Conservation (phyloP, 1,284 basidiomycete species). For the Meripilus lineatus region DNA sequence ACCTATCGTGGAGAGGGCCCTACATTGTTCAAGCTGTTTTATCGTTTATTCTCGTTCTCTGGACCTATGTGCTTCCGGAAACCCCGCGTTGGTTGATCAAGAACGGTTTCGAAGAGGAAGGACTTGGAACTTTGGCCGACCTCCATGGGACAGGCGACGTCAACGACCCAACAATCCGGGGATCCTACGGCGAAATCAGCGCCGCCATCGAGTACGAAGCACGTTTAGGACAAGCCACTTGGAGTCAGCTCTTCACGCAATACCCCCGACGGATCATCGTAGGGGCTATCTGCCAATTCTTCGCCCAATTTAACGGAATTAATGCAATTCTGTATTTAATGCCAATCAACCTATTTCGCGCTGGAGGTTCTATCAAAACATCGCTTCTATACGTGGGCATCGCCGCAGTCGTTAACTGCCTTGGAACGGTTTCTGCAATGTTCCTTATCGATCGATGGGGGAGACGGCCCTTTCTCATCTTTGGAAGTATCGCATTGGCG, state of each 20-base stretch:
- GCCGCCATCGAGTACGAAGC: conserved; percentile 32
- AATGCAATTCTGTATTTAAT: conserved; percentile 55
- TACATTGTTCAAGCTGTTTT: conserved; percentile 46
- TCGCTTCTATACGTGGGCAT: conserved; percentile 48
- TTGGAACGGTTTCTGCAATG: conserved; percentile 53
- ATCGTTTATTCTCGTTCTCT: conserved; percentile 37
- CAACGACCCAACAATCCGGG: conserved; percentile 31
- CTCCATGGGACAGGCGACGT: conserved; percentile 42
- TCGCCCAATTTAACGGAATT: conserved; percentile 54
- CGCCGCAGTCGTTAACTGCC: conserved; percentile 53
- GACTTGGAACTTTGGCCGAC: conserved; percentile 40
- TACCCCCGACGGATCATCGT: conserved; percentile 42
- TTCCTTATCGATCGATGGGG: conserved; percentile 53
- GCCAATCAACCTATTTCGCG: conserved; percentile 44
- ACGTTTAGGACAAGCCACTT: conserved; percentile 35
- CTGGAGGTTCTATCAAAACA: conserved; percentile 40
- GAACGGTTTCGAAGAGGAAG: conserved; percentile 44
- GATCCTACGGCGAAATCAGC: background rate
- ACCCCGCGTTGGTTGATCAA: conserved; percentile 51
- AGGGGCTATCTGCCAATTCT: conserved; percentile 48
- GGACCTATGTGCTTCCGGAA: conserved; percentile 47
- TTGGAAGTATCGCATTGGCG: conserved; percentile 40
- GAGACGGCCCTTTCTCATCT: conserved; percentile 44
- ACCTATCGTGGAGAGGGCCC: conserved; percentile 51
- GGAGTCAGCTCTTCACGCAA: conserved; percentile 41